Evolutionary conservation across 305 asterid species (phyloP), one percentile per base, ranked within the genome.

Genomic region (Fraxinus greggii): DNA sequence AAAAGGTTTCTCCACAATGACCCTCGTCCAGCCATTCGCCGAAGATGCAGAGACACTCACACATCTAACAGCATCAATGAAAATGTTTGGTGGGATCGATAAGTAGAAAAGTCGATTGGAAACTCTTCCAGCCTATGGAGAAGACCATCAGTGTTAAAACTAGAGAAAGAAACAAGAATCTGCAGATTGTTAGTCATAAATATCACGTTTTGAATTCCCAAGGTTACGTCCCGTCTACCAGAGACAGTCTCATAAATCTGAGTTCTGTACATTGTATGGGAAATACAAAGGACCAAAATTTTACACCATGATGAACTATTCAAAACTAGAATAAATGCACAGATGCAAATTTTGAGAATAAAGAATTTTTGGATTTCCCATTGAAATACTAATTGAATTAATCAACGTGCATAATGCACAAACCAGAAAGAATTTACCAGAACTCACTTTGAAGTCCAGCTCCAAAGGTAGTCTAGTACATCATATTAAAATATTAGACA

Each of bases 1-100:
- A 89, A 95, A 95, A 63, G 99, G 99, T 88, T 95, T 95, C 92
- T 95, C 98, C 12, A 95, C 98, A 77, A 95, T 95, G 87, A 95
- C 97, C 84, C 99, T 87, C 24, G 99, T 95, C 98, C 98, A 95
- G 78, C 99, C 99, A 81, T 87, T 87, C 56, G 89, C 81, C 35
- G 98, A 82, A 70, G 99, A 94, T 63, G 99, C 97, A 59, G 98
- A 94, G 80, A 85, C 82, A 79, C 98, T 95, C 21, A 97, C 98
- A 88, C 97, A 91, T 86, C 88, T 91, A 78, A 94, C 99, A 61
- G 97, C 99, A 79, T 91, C 88, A 33, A 90, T 88, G 79, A 95
- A 95, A 80, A 95, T 93, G 89, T 94, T 95, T 81, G 99, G 99
- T 36, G 99, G 99, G 82, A 95, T 93, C 0, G 99, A 95, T 83